These are phyloP conservation scores for Lecanicillium sp. DNA, from an alignment of 2,329 filamentous ascomycete species.

Conservation along the genomic window DNA sequence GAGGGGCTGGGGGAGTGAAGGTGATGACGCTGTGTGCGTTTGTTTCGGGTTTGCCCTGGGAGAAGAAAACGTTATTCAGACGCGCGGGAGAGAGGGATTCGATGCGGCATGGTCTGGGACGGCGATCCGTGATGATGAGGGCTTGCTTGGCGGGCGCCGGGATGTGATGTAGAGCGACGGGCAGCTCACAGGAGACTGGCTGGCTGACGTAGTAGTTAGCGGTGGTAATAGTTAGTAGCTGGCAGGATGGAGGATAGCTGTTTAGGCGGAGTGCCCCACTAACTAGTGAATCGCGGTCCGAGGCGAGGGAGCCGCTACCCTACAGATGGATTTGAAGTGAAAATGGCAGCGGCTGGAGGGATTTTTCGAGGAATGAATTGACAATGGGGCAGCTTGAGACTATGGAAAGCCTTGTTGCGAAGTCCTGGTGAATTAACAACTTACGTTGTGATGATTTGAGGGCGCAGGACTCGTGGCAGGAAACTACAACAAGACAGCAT, in stretches of 20 bases:
- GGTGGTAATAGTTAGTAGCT: too few species aligned
- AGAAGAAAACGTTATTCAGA: background rate
- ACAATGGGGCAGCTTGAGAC: too few species aligned
- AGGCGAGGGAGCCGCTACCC: background rate
- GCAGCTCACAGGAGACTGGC: constrained; percentile 8
- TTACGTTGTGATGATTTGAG: too few species aligned
- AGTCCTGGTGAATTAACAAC: too few species aligned
- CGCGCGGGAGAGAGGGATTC: background rate
- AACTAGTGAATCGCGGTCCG: background rate
- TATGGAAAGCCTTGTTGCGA: too few species aligned
- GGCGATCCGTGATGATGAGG: background rate
- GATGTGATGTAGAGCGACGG: constrained; percentile 1
- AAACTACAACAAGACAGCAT: too few species aligned
- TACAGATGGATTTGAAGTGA: background rate
- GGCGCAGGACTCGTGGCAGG: too few species aligned
- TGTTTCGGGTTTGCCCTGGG: background rate
- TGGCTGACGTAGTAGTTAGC: constrained; percentile 12
- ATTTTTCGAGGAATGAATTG: too few species aligned
- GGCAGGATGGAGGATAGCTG: background rate
- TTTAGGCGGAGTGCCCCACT: constrained; percentile 6
- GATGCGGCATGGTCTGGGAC: constrained; percentile 8
- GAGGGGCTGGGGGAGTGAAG: background rate
- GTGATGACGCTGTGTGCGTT: too few species aligned
- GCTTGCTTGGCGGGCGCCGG: background rate
- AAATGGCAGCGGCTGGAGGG: too few species aligned